These are phyloP conservation scores for Jackrogersella minutella DNA, from an alignment of 495 filamentous ascomycete genomes.

Conservation along the genomic window DNA sequence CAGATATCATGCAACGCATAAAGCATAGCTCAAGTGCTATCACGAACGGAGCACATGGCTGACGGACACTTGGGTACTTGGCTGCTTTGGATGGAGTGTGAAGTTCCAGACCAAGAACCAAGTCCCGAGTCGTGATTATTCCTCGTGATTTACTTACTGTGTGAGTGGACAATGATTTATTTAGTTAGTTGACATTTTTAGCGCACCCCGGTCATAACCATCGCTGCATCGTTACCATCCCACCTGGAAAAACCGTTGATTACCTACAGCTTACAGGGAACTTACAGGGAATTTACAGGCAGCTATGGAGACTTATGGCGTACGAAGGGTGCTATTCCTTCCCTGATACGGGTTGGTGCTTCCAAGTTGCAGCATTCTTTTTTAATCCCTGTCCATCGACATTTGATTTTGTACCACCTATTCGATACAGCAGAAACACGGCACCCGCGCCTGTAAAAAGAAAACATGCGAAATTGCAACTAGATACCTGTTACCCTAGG, in stretches of 20 bases:
- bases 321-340: conserved; percentile 15
- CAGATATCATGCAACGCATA: conserved; percentile 32
- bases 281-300: conserved; percentile 17
- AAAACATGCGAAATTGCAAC: conserved; percentile 21
- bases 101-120: conserved; percentile 10
- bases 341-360: conserved; percentile 11
- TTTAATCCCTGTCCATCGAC: conserved; percentile 6
- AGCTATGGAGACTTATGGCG: conserved; percentile 26
- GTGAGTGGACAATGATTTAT: conserved; percentile 40
- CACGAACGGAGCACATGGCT: conserved; percentile 23
- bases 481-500: too few species aligned
- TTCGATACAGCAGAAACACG: neutral
- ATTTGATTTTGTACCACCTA: conserved; percentile 4
- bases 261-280: conserved; percentile 23
- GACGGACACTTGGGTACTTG: too few species aligned
- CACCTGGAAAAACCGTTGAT: conserved; percentile 7
- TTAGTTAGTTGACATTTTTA: too few species aligned
- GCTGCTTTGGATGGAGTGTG: conserved; percentile 8
- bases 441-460: conserved; percentile 23
- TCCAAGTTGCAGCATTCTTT: neutral
- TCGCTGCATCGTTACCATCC: neutral
- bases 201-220: conserved; percentile 15
- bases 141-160: conserved; percentile 43
- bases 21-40: conserved; percentile 24
- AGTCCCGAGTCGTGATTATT: conserved; percentile 35